Percentiles rank a stretch among this genome's conserved stretches.
Conservation (phyloP, 257 asterid genomes). For the Linaria vulgaris region DNA sequence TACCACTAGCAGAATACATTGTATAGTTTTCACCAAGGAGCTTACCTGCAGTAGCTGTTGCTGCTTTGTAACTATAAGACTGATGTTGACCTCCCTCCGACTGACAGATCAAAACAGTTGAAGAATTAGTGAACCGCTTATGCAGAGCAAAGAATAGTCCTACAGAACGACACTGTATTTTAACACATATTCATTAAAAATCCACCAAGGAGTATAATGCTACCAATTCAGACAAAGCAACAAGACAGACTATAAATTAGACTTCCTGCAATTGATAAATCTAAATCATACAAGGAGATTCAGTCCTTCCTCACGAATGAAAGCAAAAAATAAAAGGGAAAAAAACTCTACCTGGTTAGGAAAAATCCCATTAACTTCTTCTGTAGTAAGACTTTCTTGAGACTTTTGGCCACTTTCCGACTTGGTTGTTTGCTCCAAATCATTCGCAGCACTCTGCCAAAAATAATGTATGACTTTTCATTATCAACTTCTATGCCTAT, state of each 20-base stretch:
- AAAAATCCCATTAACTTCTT: neutral
- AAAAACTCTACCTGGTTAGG: slow-evolving; percentile 2
- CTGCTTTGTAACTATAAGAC: slow-evolving; percentile 21
- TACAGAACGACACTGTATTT: neutral
- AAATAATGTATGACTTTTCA: neutral
- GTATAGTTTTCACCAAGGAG: neutral
- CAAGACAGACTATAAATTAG: neutral
- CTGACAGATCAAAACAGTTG: neutral
- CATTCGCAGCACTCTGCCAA: slow-evolving; percentile 4
- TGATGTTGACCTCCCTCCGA: slow-evolving; percentile 12
- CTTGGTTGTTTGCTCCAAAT: slow-evolving; percentile 10
- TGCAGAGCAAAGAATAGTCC: neutral
- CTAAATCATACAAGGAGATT: neutral
- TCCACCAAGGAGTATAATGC: neutral
- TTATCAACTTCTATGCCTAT: neutral
- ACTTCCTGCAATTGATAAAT: neutral
- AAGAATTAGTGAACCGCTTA: neutral
- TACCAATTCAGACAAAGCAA: neutral
- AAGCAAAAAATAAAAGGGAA: neutral
- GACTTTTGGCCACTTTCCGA: neutral
- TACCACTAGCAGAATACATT: neutral
- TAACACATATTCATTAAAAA: neutral
- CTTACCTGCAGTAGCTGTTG: slow-evolving; percentile 9
- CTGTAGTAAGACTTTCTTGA: neutral
- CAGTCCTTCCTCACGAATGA: neutral